Conservation (phyloP, 345 rosid genomes). For the Punica granatum region DNA sequence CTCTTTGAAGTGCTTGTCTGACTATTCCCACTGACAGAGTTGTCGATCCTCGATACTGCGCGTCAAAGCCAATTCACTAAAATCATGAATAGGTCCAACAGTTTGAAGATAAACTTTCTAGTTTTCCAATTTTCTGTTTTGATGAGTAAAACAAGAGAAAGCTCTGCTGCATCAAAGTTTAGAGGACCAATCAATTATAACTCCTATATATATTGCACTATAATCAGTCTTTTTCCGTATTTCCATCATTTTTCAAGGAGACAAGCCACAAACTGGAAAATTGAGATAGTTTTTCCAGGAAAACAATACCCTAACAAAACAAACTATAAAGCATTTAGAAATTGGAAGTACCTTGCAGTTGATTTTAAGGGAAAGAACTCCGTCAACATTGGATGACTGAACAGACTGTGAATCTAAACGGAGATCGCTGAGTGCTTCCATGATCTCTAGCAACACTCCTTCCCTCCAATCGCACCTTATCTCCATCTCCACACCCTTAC, state of each 20-base stretch:
- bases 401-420: conserved; percentile 71
- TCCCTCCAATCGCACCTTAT: conserved; percentile 76
- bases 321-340: not conserved
- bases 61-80: not conserved
- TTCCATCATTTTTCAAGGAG: no score
- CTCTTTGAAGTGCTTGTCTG: conserved; percentile 50
- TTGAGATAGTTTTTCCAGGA: not conserved
- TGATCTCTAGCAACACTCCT: conserved; percentile 66
- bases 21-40: conserved; percentile 39
- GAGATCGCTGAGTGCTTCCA: conserved; percentile 57
- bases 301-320: not conserved
- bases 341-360: conserved; percentile 51
- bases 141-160: not conserved
- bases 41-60: conserved; percentile 56
- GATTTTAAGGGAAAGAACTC: conserved; percentile 52
- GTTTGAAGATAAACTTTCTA: no score
- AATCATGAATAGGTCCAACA: not conserved
- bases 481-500: conserved; percentile 54
- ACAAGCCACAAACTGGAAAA: no score
- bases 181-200: no score
- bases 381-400: conserved; percentile 56
- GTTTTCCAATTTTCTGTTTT: no score
- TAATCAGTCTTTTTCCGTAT: no score
- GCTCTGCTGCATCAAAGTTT: not conserved
- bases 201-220: no score